These are phyloP conservation scores for Aspergillus nanangensis DNA, from an alignment of 495 filamentous ascomycete species.

Conservation along the genomic window DNA sequence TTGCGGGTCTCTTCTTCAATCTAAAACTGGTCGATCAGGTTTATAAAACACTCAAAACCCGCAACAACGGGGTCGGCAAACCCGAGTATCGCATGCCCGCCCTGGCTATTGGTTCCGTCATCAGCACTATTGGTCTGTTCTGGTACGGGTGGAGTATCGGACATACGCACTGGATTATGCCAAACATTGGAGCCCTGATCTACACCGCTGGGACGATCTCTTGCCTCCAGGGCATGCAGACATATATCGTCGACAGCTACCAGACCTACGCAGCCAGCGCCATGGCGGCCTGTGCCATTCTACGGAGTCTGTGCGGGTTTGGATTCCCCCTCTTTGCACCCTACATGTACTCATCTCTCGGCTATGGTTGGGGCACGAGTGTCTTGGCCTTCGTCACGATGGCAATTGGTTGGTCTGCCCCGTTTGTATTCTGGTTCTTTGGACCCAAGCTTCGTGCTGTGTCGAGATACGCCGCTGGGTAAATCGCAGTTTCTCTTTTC, in stretches of 20 bases:
- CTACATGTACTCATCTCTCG: constrained; percentile 49
- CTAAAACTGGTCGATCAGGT: constrained; percentile 59
- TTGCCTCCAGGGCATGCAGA: constrained; percentile 65
- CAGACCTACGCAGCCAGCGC: constrained; percentile 68
- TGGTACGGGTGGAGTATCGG: constrained; percentile 71
- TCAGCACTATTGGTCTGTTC: constrained; percentile 62
- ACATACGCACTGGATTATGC: constrained; percentile 64
- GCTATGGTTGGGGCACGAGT: constrained; percentile 61
- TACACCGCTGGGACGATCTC: constrained; percentile 58
- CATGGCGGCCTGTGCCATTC: constrained; percentile 70
- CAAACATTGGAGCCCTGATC: constrained; percentile 64
- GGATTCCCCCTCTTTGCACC: constrained; percentile 74
- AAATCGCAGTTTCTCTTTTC: too few relatives aligned
- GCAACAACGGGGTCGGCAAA: constrained; percentile 49
- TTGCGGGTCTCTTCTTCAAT: constrained; percentile 52
- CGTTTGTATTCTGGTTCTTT: constrained; percentile 54
- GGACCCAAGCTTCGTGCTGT: constrained; percentile 50
- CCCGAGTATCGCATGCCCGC: constrained; percentile 70
- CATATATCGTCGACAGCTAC: constrained; percentile 74
- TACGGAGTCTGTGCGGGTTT: constrained; percentile 66
- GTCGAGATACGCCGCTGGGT: constrained; percentile 61
- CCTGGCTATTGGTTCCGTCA: constrained; percentile 51
- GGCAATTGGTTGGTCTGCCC: constrained; percentile 50
- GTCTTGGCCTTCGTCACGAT: constrained; percentile 49
- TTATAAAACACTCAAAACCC: too few relatives aligned